These are phyloP conservation scores for Ambrosiella xylebori DNA, from an alignment of 2,329 filamentous ascomycete species.

Conservation along the genomic window DNA sequence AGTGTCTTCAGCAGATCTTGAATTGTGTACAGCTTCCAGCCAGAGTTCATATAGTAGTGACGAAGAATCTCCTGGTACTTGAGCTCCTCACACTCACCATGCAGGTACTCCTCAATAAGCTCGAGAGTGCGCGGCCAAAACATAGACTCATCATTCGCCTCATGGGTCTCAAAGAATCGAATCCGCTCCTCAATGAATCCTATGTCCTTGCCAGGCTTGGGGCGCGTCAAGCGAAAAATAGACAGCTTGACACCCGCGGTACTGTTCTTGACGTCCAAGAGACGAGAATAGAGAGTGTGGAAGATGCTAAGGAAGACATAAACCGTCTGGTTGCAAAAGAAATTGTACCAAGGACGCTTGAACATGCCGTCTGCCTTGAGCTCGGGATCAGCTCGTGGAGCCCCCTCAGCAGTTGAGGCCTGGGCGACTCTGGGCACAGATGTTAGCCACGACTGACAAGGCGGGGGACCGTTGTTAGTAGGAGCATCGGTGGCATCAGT, in stretches of 20 bases:
- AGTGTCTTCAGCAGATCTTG: slow-evolving; percentile 74
- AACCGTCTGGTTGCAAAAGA: slow-evolving; percentile 81
- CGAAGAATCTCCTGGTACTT: slow-evolving; percentile 82
- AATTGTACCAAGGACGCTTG: slow-evolving; percentile 62
- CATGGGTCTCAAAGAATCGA: slow-evolving; percentile 49
- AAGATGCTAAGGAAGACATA: slow-evolving; percentile 94
- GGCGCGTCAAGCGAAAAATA: slow-evolving; percentile 53
- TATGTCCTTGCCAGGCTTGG: slow-evolving; percentile 69
- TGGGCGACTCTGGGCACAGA: slow-evolving; percentile 39
- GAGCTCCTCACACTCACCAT: slow-evolving; percentile 61
- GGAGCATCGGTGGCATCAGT: slow-evolving; percentile 37
- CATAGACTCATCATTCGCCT: slow-evolving; percentile 36
- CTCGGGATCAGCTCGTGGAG: slow-evolving; percentile 37
- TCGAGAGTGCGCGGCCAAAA: slow-evolving; percentile 77
- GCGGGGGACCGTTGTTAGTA: slow-evolving; percentile 31
- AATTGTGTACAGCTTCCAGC: slow-evolving; percentile 87
- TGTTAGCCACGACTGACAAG: slow-evolving; percentile 43
- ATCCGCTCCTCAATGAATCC: slow-evolving; percentile 64
- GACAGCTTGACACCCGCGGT: slow-evolving; percentile 56
- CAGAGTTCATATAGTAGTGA: slow-evolving; percentile 76
- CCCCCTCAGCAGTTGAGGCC: slow-evolving; percentile 22
- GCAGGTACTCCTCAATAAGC: slow-evolving; percentile 74
- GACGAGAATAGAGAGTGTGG: slow-evolving; percentile 71
- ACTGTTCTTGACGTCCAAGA: slow-evolving; percentile 68
- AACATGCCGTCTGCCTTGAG: slow-evolving; percentile 67